Evolutionary conservation across 2,329 filamentous ascomycete genomes (phyloP).

Genomic region (Tolypocladium cylindrosporum): DNA sequence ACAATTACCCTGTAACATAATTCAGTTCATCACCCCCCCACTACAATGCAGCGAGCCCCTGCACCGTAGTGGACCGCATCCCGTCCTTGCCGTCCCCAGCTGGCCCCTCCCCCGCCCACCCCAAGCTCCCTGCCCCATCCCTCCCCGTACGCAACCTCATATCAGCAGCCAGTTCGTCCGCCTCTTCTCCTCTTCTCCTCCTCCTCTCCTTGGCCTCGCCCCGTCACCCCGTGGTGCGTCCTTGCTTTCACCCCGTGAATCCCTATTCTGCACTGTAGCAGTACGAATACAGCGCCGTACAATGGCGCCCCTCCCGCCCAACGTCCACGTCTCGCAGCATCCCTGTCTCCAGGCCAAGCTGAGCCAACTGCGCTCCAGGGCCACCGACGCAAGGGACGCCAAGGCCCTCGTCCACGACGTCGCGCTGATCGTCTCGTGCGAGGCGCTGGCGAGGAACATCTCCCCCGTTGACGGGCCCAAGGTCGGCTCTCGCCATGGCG

Average conservation of each 20-base stretch:
- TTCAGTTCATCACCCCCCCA: no score
- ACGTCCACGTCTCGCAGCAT: conserved; percentile 72
- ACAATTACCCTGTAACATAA: no score
- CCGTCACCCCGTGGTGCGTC: neutral
- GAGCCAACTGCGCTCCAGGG: conserved; percentile 71
- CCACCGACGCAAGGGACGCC: conserved; percentile 62
- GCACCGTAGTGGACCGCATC: no score
- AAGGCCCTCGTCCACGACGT: conserved; percentile 82
- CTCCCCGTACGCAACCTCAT: neutral
- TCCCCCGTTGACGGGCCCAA: conserved; percentile 47
- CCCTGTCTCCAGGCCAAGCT: conserved; percentile 84
- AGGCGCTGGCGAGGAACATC: conserved; percentile 62
- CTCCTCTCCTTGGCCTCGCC: neutral
- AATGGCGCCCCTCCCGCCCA: conserved; percentile 38
- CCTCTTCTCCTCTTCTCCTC: neutral
- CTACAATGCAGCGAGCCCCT: no score
- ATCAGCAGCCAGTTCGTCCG: neutral
- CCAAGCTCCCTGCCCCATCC: neutral
- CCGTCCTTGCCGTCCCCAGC: no score
- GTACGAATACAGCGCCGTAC: neutral
- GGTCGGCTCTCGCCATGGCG: conserved; percentile 32
- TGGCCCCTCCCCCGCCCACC: no score
- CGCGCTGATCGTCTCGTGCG: conserved; percentile 67
- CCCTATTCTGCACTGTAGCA: neutral
- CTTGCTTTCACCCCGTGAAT: neutral